Percentiles rank a stretch among this genome's conserved stretches.
phyloP scores from a whole-genome alignment of 768 basidiomycete genomes.

The Russula lepida region DNA sequence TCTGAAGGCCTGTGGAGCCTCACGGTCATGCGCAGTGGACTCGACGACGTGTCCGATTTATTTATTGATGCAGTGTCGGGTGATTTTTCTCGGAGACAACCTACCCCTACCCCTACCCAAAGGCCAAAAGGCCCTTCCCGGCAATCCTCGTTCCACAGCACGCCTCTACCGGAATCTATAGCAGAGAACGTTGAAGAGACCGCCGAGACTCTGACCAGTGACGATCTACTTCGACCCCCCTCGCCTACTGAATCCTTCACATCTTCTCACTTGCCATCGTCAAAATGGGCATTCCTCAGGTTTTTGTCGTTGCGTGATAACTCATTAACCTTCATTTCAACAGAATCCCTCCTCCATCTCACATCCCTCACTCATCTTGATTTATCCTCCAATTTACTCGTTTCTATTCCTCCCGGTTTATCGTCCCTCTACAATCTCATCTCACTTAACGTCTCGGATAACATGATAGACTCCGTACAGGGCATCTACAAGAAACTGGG shows the following conservation, averaged over 20 bases:
- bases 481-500: conserved; percentile 80
- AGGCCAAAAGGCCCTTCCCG: conserved; percentile 34
- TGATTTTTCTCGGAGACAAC: conserved; percentile 58
- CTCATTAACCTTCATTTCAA: conserved; percentile 70
- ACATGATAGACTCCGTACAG: conserved; percentile 94
- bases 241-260: conserved; percentile 23
- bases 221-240: conserved; percentile 17
- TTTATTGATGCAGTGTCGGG: conserved; percentile 72
- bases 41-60: conserved; percentile 73
- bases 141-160: conserved; percentile 40
- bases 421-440: conserved; percentile 67
- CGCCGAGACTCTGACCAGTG: conserved; percentile 13
- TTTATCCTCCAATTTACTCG: conserved; percentile 83
- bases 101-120: conserved; percentile 38
- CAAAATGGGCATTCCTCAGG: conserved; percentile 70
- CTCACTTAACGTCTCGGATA: conserved; percentile 92
- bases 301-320: conserved; percentile 76
- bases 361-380: conserved; percentile 76
- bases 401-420: conserved; percentile 77
- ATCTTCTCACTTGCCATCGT: conserved; percentile 39
- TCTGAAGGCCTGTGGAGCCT: conserved; percentile 62
- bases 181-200: conserved; percentile 41
- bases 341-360: conserved; percentile 55
- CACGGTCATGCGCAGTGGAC: conserved; percentile 68
- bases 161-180: conserved; percentile 49